Percentiles rank a stretch among this genome's conserved stretches.
phyloP scores from a whole-genome alignment of 73 alveolate species.

The Tetrahymena elliotti region DNA sequence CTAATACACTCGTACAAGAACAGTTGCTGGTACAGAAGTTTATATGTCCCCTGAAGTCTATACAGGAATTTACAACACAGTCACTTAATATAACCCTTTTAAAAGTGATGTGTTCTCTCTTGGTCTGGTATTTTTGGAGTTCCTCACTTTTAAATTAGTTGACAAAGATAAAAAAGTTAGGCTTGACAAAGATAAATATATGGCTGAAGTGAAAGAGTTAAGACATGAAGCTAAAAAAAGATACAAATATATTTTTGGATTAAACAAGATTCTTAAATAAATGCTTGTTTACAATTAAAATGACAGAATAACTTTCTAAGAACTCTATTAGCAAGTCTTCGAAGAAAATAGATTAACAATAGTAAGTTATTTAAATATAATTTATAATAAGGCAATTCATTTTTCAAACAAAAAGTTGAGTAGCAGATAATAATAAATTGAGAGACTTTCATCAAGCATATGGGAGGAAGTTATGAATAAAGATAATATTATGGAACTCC shows the following conservation, averaged over 20 bases:
- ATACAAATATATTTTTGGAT: background rate
- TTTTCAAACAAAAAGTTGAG: background rate
- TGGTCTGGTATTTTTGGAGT: background rate
- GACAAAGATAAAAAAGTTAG: background rate
- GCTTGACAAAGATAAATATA: background rate
- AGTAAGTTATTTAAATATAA: no score
- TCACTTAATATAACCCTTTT: background rate
- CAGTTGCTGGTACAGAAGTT: background rate
- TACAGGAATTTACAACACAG: background rate
- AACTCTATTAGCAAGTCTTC: background rate
- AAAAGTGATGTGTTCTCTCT: background rate
- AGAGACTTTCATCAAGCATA: background rate
- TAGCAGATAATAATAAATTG: background rate
- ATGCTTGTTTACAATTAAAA: background rate
- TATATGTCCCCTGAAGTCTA: background rate
- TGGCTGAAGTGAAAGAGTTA: background rate
- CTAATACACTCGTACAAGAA: background rate
- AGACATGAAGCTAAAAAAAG: background rate
- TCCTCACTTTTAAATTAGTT: background rate
- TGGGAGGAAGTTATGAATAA: background rate
- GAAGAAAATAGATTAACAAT: background rate
- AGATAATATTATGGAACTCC: background rate
- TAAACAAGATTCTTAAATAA: background rate
- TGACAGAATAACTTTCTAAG: background rate
- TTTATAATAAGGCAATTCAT: no score